These are phyloP conservation scores for Mycena olivaceomarginata DNA, from an alignment of 768 basidiomycete genomes.

Conservation along the genomic window DNA sequence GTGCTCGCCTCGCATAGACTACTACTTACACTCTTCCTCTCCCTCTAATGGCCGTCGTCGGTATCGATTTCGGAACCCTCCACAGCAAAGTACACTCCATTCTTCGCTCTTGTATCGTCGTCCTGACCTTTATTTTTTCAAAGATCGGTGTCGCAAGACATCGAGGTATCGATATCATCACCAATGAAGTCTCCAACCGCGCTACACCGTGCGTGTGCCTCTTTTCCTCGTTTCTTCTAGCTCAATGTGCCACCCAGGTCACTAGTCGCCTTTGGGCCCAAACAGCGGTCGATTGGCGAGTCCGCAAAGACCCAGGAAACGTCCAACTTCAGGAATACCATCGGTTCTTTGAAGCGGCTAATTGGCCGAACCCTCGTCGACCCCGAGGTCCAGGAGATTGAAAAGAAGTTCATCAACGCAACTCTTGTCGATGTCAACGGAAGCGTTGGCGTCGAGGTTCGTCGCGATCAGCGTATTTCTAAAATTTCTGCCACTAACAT, in stretches of 20 bases:
- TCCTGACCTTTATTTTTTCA: slow-evolving; percentile 39
- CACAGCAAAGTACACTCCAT: slow-evolving; percentile 83
- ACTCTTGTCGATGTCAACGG: slow-evolving; percentile 90
- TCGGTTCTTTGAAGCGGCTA: slow-evolving; percentile 94
- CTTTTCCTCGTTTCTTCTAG: background rate
- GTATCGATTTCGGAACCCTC: slow-evolving; percentile 94
- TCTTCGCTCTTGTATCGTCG: slow-evolving; percentile 21
- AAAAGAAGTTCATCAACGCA: slow-evolving; percentile 95
- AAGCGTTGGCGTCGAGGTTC: slow-evolving; percentile 89
- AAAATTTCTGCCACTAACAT: slow-evolving; percentile 31
- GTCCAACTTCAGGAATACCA: slow-evolving; percentile 98
- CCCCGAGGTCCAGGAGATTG: slow-evolving; percentile 86
- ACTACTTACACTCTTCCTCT: background rate
- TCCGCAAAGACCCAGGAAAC: slow-evolving; percentile 98
- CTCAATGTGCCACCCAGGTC: slow-evolving; percentile 72
- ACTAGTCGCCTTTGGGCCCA: slow-evolving; percentile 94
- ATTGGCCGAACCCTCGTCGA: slow-evolving; percentile 89
- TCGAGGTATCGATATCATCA: slow-evolving; percentile 98
- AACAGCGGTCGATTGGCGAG: slow-evolving; percentile 95
- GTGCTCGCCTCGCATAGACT: background rate
- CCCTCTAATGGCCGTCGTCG: slow-evolving; percentile 90
- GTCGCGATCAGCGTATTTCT: slow-evolving; percentile 48
- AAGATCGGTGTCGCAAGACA: slow-evolving; percentile 97
- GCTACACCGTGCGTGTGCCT: slow-evolving; percentile 87
- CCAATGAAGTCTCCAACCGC: slow-evolving; percentile 98